phyloP scores from a whole-genome alignment of 345 rosid species.

The Salix udensis region DNA sequence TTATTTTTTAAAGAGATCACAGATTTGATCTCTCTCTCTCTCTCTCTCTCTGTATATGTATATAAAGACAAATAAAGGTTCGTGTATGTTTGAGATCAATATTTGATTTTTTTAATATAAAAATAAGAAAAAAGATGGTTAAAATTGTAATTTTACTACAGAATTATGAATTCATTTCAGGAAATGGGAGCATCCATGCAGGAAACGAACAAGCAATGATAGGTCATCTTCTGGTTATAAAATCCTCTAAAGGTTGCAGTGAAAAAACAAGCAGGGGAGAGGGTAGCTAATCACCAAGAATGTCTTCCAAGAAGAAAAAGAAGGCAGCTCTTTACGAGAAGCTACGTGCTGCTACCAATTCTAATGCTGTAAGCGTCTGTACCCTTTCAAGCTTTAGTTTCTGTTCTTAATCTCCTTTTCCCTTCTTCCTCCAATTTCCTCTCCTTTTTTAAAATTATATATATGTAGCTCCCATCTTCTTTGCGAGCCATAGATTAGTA shows the following conservation, averaged over 20 bases:
- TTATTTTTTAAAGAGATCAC: not conserved
- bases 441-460: not conserved
- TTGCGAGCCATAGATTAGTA: no score
- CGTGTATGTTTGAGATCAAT: not conserved
- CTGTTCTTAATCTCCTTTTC: not conserved
- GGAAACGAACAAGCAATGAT: conserved; percentile 29
- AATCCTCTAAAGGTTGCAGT: conserved; percentile 10
- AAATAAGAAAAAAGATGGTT: not conserved
- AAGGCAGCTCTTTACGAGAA: conserved; percentile 33
- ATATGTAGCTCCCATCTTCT: no score
- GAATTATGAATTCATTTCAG: conserved; percentile 11
- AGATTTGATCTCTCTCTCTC: not conserved
- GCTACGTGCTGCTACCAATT: conserved; percentile 43
- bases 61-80: not conserved
- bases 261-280: conserved; percentile 3
- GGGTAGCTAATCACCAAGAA: conserved; percentile 1
- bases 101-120: not conserved
- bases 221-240: conserved; percentile 21
- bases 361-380: conserved; percentile 38
- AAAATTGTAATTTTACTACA: conserved; percentile 13
- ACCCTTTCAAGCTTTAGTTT: not conserved
- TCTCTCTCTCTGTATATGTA: no score
- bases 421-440: not conserved
- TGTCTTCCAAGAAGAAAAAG: conserved; percentile 38
- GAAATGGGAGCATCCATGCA: conserved; percentile 31